These are phyloP conservation scores for Phaeomoniella chlamydospora DNA, from an alignment of 2,329 filamentous ascomycete species.

Conservation along the genomic window DNA sequence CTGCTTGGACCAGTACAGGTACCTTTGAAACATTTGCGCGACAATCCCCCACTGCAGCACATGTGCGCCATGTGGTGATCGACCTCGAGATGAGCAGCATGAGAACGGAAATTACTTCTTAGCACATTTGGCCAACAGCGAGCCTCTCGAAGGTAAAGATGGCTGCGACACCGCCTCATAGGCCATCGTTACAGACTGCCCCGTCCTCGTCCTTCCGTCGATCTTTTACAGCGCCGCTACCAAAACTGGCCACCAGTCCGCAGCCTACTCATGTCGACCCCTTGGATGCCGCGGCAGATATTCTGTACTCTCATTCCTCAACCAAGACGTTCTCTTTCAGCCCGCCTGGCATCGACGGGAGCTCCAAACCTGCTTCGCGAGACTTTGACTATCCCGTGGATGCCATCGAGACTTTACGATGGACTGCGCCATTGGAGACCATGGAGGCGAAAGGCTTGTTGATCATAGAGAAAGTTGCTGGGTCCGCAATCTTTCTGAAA, in stretches of 20 bases:
- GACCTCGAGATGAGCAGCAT: too few species aligned
- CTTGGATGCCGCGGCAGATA: slow-evolving; percentile 18
- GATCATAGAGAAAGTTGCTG: slow-evolving; percentile 72
- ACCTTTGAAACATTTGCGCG: too few species aligned
- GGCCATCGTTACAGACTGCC: background rate
- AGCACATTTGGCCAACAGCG: too few species aligned
- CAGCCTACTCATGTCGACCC: slow-evolving; percentile 3
- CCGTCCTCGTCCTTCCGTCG: slow-evolving; percentile 5
- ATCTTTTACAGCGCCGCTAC: slow-evolving; percentile 1
- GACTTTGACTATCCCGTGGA: slow-evolving; percentile 33
- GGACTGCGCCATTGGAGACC: slow-evolving; percentile 61
- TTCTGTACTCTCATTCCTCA: slow-evolving; percentile 57
- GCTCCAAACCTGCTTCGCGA: slow-evolving; percentile 19
- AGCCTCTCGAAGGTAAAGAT: too few species aligned
- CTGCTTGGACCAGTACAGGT: too few species aligned
- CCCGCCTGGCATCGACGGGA: slow-evolving; percentile 18
- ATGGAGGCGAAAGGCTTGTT: slow-evolving; percentile 72
- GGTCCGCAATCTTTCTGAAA: slow-evolving; percentile 75
- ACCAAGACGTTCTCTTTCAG: slow-evolving; percentile 58
- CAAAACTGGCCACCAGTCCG: background rate
- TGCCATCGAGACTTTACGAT: slow-evolving; percentile 51
- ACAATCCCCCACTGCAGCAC: too few species aligned
- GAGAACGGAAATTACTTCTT: too few species aligned
- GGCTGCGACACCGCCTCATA: background rate
- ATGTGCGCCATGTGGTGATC: too few species aligned